Percentiles rank a stretch among this genome's conserved stretches.
These are phyloP conservation scores for Trapa bicornis DNA, from an alignment of 345 rosid genomes.

Conservation along the genomic window DNA sequence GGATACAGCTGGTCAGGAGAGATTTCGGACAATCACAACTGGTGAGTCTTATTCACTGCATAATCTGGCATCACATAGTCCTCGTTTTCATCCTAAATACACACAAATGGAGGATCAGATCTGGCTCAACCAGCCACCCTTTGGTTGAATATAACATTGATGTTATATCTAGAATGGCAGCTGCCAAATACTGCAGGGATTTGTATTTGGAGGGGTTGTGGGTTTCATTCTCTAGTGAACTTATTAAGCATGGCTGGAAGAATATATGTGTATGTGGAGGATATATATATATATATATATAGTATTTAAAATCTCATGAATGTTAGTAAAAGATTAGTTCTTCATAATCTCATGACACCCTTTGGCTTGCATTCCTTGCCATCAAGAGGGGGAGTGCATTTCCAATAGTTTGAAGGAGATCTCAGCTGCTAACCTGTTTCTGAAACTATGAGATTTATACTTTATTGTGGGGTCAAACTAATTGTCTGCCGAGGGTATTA, in stretches of 20 bases:
- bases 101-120: background rate
- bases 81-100: background rate
- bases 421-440: background rate
- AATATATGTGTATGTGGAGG: background rate
- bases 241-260: background rate
- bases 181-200: too few species aligned
- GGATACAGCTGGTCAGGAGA: slow-evolving; percentile 38
- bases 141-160: background rate
- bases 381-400: background rate
- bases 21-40: slow-evolving; percentile 28
- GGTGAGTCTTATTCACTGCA: background rate
- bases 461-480: background rate
- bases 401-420: background rate
- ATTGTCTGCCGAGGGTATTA: background rate
- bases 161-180: background rate
- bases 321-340: background rate
- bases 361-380: background rate
- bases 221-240: background rate
- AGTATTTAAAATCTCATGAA: background rate
- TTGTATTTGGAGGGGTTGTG: background rate
- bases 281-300: background rate
- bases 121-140: background rate
- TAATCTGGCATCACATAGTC: background rate
- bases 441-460: background rate
- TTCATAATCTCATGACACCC: background rate